Base-by-base conservation (phyloP, 345 rosid genomes). In the Iberis pinnata region DNA sequence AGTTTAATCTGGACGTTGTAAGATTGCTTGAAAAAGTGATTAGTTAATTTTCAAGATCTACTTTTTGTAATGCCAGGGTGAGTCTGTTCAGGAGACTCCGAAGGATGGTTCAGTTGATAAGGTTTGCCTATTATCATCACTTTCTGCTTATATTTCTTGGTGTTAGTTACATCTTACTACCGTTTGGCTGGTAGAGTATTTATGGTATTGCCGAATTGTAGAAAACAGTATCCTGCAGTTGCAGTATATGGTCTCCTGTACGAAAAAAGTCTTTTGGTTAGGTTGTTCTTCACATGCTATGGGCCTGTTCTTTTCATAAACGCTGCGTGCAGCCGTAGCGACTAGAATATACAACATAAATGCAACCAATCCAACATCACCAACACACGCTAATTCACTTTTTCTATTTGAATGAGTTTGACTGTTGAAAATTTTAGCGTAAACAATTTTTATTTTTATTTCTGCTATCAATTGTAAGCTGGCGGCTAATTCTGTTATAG, bases 61-160 rank as follows among this genome's bases (percentile, higher is more conserved):
- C 59, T 18, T 70, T 58, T 72, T 57, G 61, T 55, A 15, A 68
- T 73, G 66, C 51, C 75, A 93, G 99, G 99, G 99, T 17, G 99
- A 93, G 73, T 61, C 36, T 70, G 78, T 53, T 57, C 67, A 79
- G 53, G 97, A 93, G 68, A 49, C 84, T 2, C 86, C 72, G 38
- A 83, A 81, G 59, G 99, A 88, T 18, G 70, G 70, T 49, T 47
- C 70, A 27, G n/a, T 66, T 13, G 82, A 46, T 49, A 84, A 86
- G 95, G 97, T 89, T 65, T 26, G 57, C 52, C 25, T 37, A 17
- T 13, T 18, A 29, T 38, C 33, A 39, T 33, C 15, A 4, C 47
- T 39, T 27, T 46, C 36, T 32, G 38, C 52, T 59, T 66, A 25
- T 24, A 24, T 57, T 35, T 50, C 39, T 49, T 14, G 33, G 52